phyloP scores from a whole-genome alignment of 768 basidiomycete species.

The Daedaleopsis nitida region DNA sequence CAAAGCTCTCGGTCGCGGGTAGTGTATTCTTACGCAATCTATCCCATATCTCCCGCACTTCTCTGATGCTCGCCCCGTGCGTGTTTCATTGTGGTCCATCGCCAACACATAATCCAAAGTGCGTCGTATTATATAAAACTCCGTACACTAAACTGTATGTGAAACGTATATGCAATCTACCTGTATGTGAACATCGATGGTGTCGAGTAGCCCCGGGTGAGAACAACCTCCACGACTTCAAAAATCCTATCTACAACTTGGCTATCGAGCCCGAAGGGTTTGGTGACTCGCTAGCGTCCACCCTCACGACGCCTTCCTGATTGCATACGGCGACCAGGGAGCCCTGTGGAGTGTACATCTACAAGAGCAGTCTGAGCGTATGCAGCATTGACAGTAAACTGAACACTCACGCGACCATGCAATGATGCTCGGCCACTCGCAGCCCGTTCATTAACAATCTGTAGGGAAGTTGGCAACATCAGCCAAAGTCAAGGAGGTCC shows the following conservation, averaged over 20 bases:
- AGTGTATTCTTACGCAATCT: constrained; percentile 25
- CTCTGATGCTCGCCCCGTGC: background rate
- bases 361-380: background rate
- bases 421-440: constrained; percentile 70
- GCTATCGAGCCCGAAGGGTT: constrained; percentile 26
- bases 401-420: constrained; percentile 62
- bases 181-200: background rate
- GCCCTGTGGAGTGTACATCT: constrained; percentile 74
- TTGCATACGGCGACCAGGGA: constrained; percentile 72
- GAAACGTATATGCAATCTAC: background rate
- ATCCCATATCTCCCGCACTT: constrained; percentile 15
- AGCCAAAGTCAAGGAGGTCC: background rate
- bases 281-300: constrained; percentile 19
- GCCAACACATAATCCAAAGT: background rate
- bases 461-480: background rate
- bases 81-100: background rate
- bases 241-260: constrained; percentile 30
- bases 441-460: constrained; percentile 67
- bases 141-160: constrained; percentile 6
- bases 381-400: background rate
- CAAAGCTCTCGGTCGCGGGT: constrained; percentile 21
- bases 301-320: constrained; percentile 80
- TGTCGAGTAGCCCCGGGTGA: too few relatives aligned
- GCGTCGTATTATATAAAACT: constrained; percentile 6
- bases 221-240: too few relatives aligned